phyloP scores from a whole-genome alignment of 257 asterid species.

The Solanum medicagineum region DNA sequence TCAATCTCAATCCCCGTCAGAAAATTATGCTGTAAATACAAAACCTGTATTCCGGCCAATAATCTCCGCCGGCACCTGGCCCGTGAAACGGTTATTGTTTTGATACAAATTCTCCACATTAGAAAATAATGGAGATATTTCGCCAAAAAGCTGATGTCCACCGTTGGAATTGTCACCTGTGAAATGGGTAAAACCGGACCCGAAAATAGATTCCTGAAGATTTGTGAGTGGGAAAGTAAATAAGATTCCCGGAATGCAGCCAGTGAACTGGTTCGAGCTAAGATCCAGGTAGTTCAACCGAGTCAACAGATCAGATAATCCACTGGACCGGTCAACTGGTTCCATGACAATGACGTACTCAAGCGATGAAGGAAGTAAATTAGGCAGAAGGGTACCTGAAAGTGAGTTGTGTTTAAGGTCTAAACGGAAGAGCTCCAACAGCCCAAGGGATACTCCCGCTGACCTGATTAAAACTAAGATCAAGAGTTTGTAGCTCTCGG shows the following conservation, averaged over 20 bases:
- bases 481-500: slow-evolving; percentile 42
- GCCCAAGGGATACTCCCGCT: slow-evolving; percentile 44
- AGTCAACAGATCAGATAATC: slow-evolving; percentile 30
- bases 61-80: slow-evolving; percentile 51
- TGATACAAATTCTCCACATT: slow-evolving; percentile 66
- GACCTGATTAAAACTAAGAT: slow-evolving; percentile 75
- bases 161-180: slow-evolving; percentile 51
- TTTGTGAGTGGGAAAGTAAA: slow-evolving; percentile 50
- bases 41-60: slow-evolving; percentile 37
- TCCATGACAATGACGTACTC: slow-evolving; percentile 66
- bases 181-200: slow-evolving; percentile 48
- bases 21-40: slow-evolving; percentile 79
- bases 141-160: slow-evolving; percentile 82
- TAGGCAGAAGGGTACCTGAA: slow-evolving; percentile 47
- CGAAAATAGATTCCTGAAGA: slow-evolving; percentile 59
- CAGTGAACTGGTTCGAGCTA: slow-evolving; percentile 71
- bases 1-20: slow-evolving; percentile 73
- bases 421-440: slow-evolving; percentile 33
- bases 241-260: slow-evolving; percentile 43
- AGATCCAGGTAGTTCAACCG: slow-evolving; percentile 58
- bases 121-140: slow-evolving; percentile 59
- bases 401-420: slow-evolving; percentile 71
- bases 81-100: slow-evolving; percentile 86
- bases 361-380: slow-evolving; percentile 55
- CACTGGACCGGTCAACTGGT: slow-evolving; percentile 60